phyloP scores from a whole-genome alignment of 345 rosid genomes.

The Angophora floribunda region DNA sequence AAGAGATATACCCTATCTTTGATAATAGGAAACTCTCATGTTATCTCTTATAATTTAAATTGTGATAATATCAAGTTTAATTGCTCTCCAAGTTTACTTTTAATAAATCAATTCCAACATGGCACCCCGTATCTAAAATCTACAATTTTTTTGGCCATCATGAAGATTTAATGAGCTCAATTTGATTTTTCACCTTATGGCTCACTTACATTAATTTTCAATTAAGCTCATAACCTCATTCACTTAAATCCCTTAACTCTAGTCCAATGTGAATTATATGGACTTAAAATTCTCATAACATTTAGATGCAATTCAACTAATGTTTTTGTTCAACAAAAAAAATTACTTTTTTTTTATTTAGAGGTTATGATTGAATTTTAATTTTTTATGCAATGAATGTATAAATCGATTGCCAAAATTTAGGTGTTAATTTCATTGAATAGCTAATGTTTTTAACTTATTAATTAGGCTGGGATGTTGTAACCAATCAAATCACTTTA shows the following conservation, averaged over 20 bases:
- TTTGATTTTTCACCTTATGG: background rate
- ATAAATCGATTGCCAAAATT: too few relatives aligned
- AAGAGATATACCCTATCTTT: background rate
- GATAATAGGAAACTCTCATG: background rate
- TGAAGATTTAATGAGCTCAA: background rate
- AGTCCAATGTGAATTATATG: background rate
- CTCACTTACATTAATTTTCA: too few relatives aligned
- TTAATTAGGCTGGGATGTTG: too few relatives aligned
- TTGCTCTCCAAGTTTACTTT: background rate
- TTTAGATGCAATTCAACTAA: background rate
- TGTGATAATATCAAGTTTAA: background rate
- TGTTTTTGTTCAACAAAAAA: too few relatives aligned
- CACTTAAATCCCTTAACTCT: background rate
- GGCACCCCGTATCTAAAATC: background rate
- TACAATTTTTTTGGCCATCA: background rate
- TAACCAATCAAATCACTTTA: too few relatives aligned
- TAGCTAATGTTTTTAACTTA: too few relatives aligned
- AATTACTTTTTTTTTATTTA: too few relatives aligned
- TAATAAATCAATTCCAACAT: background rate
- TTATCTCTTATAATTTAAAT: background rate
- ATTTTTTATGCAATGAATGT: background rate
- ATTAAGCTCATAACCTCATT: background rate
- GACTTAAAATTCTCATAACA: background rate
- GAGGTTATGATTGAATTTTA: background rate
- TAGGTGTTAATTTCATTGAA: background rate